These are phyloP conservation scores for Eimeria brunetti DNA, from an alignment of 169 alveolate genomes.

Conservation along the genomic window DNA sequence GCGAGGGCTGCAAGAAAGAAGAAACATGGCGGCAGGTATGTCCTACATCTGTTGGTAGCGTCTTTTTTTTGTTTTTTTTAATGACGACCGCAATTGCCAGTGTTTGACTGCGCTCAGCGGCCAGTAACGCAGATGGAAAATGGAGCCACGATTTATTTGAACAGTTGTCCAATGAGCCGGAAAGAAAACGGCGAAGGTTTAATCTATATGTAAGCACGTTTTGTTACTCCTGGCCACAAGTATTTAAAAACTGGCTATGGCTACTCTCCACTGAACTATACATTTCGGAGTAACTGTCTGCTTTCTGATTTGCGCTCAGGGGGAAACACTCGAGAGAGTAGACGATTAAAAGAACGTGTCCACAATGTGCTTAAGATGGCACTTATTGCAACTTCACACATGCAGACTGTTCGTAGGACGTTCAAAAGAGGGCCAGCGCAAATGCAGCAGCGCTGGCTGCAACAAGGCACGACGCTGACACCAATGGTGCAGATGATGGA, in stretches of 20 bases:
- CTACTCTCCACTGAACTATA: neutral
- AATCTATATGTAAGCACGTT: conserved; percentile 67
- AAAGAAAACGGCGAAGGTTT: conserved; percentile 59
- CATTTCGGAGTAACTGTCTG: neutral
- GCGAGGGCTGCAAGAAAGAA: conserved; percentile 29
- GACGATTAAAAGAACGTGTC: conserved; percentile 59
- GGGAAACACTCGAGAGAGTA: conserved; percentile 65
- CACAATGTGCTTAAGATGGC: conserved; percentile 60
- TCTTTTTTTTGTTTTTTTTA: too few relatives aligned
- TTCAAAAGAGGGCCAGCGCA: conserved; percentile 62
- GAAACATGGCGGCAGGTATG: conserved; percentile 57
- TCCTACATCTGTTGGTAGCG: neutral
- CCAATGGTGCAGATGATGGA: conserved; percentile 60
- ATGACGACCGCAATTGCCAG: neutral
- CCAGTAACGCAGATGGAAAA: conserved; percentile 55
- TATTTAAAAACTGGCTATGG: neutral
- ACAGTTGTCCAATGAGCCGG: conserved; percentile 81
- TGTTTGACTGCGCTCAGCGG: conserved; percentile 25
- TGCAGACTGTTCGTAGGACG: conserved; percentile 47
- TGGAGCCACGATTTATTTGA: conserved; percentile 83
- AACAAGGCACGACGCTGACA: conserved; percentile 66
- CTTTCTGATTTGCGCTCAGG: conserved; percentile 13
- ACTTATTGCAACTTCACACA: conserved; percentile 54
- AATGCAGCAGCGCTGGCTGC: conserved; percentile 78
- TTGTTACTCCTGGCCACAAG: neutral